Base-by-base conservation (phyloP, 208 protist species). In the Acanthamoeba culbertsoni region DNA sequence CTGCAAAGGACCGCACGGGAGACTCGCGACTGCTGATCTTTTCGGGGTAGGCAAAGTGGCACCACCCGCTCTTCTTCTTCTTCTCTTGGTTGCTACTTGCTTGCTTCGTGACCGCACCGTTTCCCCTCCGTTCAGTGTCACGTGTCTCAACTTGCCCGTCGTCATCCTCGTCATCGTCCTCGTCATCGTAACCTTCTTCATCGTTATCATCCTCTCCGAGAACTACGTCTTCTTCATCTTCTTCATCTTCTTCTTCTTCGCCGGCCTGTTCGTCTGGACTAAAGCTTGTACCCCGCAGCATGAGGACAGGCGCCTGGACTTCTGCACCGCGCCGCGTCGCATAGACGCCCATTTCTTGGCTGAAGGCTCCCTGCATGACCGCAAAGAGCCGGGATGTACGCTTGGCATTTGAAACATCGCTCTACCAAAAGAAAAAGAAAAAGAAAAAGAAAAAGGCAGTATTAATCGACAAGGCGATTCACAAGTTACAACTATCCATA, bases 21-120 rank as follows among this genome's bases (percentile, higher is more conserved):
- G 35, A 5, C 23, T 26, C 53, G 23, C 53, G 31, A n/a, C 16
- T 20, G 63, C 10, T 37, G 6, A 2, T n/a, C 63, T 23, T 73
- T 33, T 73, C 63, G 18, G 63, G 63, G 63, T 73, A 73, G 63
- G 63, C 63, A 73, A 73, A 73, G 63, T 73, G 63, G 16, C 63
- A 73, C 63, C 63, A 73, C 18, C 63, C n/a, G n/a, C n/a, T n/a
- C n/a, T n/a, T n/a, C n/a, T n/a, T n/a, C n/a, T n/a, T n/a, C n/a
- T n/a, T n/a, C n/a, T n/a, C n/a, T n/a, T n/a, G n/a, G n/a, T n/a
- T n/a, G n/a, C n/a, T n/a, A n/a, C n/a, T n/a, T n/a, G n/a, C 63
- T 37, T 73, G 63, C 16, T 73, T 73, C 6, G 53, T 26, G 53
- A 2, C 53, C 12, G 48, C 18, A 18, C 12, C 48, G 3, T 59